These are phyloP conservation scores for Sodiomyces alkalinus DNA, from an alignment of 2,329 filamentous ascomycete species.

Conservation along the genomic window DNA sequence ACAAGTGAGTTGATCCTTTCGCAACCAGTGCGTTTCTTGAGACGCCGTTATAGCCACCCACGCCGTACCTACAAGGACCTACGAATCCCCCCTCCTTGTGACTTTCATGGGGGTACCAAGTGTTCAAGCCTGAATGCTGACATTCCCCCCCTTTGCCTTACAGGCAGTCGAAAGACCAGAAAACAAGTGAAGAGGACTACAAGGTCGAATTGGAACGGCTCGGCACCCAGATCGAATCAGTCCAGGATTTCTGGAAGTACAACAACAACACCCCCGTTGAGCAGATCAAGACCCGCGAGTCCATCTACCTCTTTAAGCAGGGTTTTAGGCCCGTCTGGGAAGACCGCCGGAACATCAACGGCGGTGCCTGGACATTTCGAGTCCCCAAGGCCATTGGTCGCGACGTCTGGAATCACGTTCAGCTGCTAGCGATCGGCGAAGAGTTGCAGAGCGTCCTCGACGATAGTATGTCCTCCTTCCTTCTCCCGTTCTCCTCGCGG, in stretches of 20 bases:
- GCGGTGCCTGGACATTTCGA: slow-evolving; percentile 86
- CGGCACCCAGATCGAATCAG: slow-evolving; percentile 54
- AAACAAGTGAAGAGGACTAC: slow-evolving; percentile 27
- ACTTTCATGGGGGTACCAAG: too few relatives aligned
- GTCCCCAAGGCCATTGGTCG: slow-evolving; percentile 61
- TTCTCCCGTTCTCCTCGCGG: too few relatives aligned
- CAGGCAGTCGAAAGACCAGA: slow-evolving; percentile 29
- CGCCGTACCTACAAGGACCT: too few relatives aligned
- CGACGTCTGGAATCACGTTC: slow-evolving; percentile 68
- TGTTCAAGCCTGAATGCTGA: too few relatives aligned
- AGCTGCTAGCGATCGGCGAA: slow-evolving; percentile 73
- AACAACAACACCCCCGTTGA: slow-evolving; percentile 69
- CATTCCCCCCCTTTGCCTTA: slow-evolving; percentile 1
- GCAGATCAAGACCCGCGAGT: slow-evolving; percentile 62
- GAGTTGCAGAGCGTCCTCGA: slow-evolving; percentile 60
- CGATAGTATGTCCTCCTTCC: slow-evolving; percentile 33
- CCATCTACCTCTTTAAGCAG: slow-evolving; percentile 65
- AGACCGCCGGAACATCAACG: slow-evolving; percentile 71
- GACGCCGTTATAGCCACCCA: not conserved
- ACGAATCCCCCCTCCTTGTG: too few relatives aligned
- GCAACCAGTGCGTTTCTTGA: not conserved
- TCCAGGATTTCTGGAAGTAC: slow-evolving; percentile 76
- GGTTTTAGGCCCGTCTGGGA: slow-evolving; percentile 69
- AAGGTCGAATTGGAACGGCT: slow-evolving; percentile 45
- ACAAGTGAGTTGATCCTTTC: slow-evolving; percentile 28